Percentiles rank a stretch among this genome's conserved stretches.
These are phyloP conservation scores for Cryptomeria japonica DNA, from an alignment of 75 land plant genomes.

Conservation along the genomic window DNA sequence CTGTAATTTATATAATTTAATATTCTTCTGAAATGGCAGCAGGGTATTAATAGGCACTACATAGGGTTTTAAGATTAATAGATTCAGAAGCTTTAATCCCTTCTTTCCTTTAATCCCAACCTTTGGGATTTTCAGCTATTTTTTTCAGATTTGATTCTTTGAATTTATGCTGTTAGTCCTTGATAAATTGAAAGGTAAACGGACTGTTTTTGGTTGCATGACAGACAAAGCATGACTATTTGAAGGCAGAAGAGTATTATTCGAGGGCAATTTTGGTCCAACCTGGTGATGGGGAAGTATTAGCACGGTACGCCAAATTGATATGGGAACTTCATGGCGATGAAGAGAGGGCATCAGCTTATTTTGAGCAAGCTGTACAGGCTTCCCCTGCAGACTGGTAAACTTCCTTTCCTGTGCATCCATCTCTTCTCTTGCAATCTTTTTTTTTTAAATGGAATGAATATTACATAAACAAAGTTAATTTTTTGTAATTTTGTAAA, in stretches of 20 bases:
- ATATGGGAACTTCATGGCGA: conserved; percentile 64
- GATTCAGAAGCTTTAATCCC: not conserved
- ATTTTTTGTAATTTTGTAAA: not conserved
- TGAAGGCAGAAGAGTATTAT: conserved; percentile 53
- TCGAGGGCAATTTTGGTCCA: conserved; percentile 47
- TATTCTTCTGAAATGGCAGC: not conserved
- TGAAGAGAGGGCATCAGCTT: conserved; percentile 37
- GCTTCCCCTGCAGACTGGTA: conserved; percentile 60
- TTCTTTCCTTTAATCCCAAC: not conserved
- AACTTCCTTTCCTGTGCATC: not conserved
- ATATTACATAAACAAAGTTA: not conserved
- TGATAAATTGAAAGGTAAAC: not conserved
- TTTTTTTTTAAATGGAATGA: not conserved
- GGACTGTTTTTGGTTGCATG: conserved; percentile 7
- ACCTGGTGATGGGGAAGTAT: conserved; percentile 54
- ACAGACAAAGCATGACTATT: conserved; percentile 44
- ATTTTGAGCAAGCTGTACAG: conserved; percentile 58
- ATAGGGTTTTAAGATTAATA: not conserved
- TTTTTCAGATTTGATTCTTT: not conserved
- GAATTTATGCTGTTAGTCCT: not conserved
- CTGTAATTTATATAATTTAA: not conserved
- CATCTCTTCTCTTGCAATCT: not conserved
- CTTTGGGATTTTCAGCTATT: not conserved
- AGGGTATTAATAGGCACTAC: not conserved
- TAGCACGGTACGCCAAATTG: conserved; percentile 56